Conservation (phyloP, 2,329 filamentous ascomycete genomes). For the Tolypocladium inflatum region DNA sequence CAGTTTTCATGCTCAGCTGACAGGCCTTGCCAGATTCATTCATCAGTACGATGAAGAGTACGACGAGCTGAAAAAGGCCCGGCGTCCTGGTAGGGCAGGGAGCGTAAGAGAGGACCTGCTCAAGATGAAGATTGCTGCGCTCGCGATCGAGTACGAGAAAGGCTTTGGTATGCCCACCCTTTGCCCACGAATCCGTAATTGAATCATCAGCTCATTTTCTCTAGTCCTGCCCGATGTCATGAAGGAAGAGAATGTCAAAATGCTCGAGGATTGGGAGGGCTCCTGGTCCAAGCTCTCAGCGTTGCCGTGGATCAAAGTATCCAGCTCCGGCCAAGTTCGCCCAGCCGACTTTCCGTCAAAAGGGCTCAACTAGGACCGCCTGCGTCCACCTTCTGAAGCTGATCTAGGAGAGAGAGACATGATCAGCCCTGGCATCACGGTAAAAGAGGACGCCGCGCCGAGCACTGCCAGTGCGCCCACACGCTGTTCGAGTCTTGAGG, state of each 20-base stretch:
- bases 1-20: slow-evolving; percentile 11
- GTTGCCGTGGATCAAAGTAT: slow-evolving; percentile 68
- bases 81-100: slow-evolving; percentile 71
- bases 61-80: slow-evolving; percentile 52
- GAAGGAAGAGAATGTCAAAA: slow-evolving; percentile 52
- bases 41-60: slow-evolving; percentile 65
- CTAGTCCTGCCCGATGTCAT: slow-evolving; percentile 67
- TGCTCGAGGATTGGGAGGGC: slow-evolving; percentile 68
- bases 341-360: slow-evolving; percentile 70
- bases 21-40: slow-evolving; percentile 40
- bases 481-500: neutral
- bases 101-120: slow-evolving; percentile 70
- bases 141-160: slow-evolving; percentile 70
- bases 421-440: neutral
- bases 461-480: neutral
- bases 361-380: slow-evolving; percentile 14
- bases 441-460: neutral
- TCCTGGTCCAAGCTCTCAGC: slow-evolving; percentile 73
- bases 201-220: neutral
- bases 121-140: slow-evolving; percentile 57
- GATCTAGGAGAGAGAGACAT: neutral
- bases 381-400: neutral
- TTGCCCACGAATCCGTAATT: neutral
- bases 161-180: slow-evolving; percentile 57
- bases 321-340: slow-evolving; percentile 52